A percentile compares a stretch with the other conserved stretches of the same genome.
These are phyloP conservation scores for Adansonia grandidieri DNA, from an alignment of 441 rosid species.

Conservation along the genomic window DNA sequence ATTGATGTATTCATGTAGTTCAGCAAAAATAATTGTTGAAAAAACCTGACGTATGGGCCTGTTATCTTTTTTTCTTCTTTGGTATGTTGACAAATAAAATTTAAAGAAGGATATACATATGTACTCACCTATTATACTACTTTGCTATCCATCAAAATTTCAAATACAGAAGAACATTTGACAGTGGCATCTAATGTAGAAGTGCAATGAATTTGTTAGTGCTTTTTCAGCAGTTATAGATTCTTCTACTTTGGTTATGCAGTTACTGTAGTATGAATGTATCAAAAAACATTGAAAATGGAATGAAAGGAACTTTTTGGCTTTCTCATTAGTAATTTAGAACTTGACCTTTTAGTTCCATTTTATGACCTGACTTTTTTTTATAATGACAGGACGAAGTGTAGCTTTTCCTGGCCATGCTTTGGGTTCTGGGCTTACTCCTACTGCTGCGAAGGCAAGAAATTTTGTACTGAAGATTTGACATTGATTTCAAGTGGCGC, in stretches of 20 bases:
- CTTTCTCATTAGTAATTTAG: slow-evolving; percentile 2
- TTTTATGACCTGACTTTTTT: neutral
- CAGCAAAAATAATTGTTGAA: neutral
- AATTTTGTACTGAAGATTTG: slow-evolving; percentile 47
- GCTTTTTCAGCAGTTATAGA: neutral
- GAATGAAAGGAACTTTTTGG: slow-evolving; percentile 13
- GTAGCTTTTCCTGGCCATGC: slow-evolving; percentile 98
- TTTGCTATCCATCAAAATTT: neutral
- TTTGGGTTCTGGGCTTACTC: slow-evolving; percentile 85
- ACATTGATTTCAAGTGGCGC: slow-evolving; percentile 43
- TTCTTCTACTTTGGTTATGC: neutral
- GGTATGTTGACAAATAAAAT: neutral
- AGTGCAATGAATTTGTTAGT: slow-evolving; percentile 6
- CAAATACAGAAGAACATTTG: neutral
- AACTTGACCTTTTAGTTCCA: slow-evolving; percentile 15
- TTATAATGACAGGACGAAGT: slow-evolving; percentile 64
- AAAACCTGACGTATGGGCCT: neutral
- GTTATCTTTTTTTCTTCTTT: neutral
- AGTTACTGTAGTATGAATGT: neutral
- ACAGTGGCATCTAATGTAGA: slow-evolving; percentile 13
- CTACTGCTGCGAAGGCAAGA: slow-evolving; percentile 92
- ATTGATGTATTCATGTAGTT: neutral
- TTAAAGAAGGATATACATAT: neutral
- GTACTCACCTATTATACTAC: neutral
- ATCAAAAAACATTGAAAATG: slow-evolving; percentile 15